phyloP scores from a whole-genome alignment of 495 filamentous ascomycete species.

The Aspergillus incahuasiensis region DNA sequence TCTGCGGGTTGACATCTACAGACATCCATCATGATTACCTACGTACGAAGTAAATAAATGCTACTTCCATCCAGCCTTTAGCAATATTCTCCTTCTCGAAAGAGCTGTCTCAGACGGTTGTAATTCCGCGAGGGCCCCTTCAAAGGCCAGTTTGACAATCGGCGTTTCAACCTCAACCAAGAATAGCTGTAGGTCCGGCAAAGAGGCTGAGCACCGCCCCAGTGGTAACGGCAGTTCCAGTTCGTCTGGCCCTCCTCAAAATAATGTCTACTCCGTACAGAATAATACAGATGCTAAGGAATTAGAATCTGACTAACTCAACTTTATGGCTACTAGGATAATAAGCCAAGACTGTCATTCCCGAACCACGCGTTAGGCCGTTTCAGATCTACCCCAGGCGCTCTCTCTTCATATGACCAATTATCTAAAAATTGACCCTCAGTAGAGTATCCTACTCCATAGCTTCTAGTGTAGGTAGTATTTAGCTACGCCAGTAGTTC shows the following conservation, averaged over 20 bases:
- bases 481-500: no score
- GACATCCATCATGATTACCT: not conserved
- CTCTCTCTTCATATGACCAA: not conserved
- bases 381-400: not conserved
- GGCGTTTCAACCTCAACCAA: slow-evolving; percentile 12
- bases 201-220: slow-evolving; percentile 6
- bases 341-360: not conserved
- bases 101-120: not conserved
- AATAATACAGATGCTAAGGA: not conserved
- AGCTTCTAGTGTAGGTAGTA: no score
- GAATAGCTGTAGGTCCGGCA: slow-evolving; percentile 4
- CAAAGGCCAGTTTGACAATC: slow-evolving; percentile 8
- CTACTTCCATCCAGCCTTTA: not conserved
- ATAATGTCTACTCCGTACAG: no score
- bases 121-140: not conserved
- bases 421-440: not conserved
- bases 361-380: not conserved
- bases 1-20: not conserved
- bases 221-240: not conserved
- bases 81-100: not conserved
- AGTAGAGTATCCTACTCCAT: no score
- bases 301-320: not conserved
- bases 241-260: no score
- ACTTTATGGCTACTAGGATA: not conserved
- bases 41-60: no score